Evolutionary conservation across 139 green algal species (phyloP), one percentile per base, ranked within the genome.

Genomic region (Chlorella sp.): DNA sequence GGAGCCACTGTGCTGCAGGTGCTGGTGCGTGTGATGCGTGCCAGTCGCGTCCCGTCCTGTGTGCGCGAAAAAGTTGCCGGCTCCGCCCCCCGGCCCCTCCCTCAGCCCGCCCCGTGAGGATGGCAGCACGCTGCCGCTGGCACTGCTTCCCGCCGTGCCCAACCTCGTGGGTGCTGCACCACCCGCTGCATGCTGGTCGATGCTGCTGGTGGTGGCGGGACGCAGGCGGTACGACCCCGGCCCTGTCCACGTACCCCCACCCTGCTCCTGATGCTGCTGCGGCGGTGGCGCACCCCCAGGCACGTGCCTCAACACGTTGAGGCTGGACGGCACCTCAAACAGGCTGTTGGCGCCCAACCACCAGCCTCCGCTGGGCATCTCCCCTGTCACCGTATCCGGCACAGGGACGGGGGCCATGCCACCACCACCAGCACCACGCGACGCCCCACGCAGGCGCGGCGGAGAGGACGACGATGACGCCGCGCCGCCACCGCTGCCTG

Each of bases 331-430:
- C 42, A 82, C 70, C 60, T 82, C 76, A 24, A 82, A 82, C 50
- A 71, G 55, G 35, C 24, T 67, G 76, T 63, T 67, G 36, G 77
- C 71, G 17, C 63, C 70, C 71, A 82, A 30, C 76, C 76, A 82
- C 76, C 76, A 82, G 3, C 76, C 76, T 31, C 76, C 71, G 29
- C 61, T 35, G n/a, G 76, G 76, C 76, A 82, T 82, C n/a, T 82
- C 76, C 3, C 76, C 76, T 5, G 71, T 82, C 2, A 82, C 76
- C 22, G 61, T 67, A 24, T 55, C 42, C 17, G 27, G 27, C 23
- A 35, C n/a, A n/a, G n/a, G n/a, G n/a, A n/a, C n/a, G n/a, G n/a
- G n/a, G n/a, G n/a, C n/a, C n/a, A n/a, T n/a, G n/a, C n/a, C n/a
- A n/a, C n/a, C n/a, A n/a, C n/a, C n/a, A n/a, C n/a, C n/a, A n/a